Evolutionary conservation across 2,329 filamentous ascomycete genomes (phyloP), one percentile per base, ranked within the genome.

Genomic region (Capronia epimyces): DNA sequence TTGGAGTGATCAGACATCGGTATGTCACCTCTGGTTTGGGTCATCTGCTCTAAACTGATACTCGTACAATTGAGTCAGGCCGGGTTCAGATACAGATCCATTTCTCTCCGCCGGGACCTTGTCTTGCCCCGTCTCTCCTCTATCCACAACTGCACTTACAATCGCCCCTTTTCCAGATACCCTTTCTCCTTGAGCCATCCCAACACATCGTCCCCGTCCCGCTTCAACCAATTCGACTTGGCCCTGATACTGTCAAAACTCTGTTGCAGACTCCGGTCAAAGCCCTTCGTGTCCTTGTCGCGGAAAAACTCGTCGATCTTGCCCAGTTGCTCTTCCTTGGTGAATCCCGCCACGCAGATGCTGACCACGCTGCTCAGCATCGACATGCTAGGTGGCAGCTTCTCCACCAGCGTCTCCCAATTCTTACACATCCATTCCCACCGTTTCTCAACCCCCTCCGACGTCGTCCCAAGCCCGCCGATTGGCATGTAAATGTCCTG

Each of bases 401-500:
- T 84, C 75, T 86, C 82, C 67, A 82, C 80, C 37, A 97, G 75
- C 27, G 81, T 77, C n/a, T 87, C 86, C 89, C 91, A 97, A 71
- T 95, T 93, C 60, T 83, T 77, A 66, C 83, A 86, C 75, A 95
- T 77, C 87, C 88, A 97, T 15, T 68, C 70, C 78, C 86, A 96
- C 50, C 95, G 78, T 6, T 86, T 86, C 50, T 86, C 75, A 49
- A 95, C 86, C 60, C 91, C 91, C 37, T 83, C 81, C 6, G 82
- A 73, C 65, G 94, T 88, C 46, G 80, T 80, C 52, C 90, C 82
- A 22, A 97, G 79, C 6, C 87, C 87, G 27, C 82, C 80, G 32
- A 93, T 80, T 1, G 91, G 90, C 66, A 95, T 82, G 72, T 95
- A 96, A 58, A 96, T 83, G 68, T 97, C 91, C 69, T 96, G 91